phyloP scores from a whole-genome alignment of 192 early-diverging fungal genomes.

The Coemansia sp. region DNA sequence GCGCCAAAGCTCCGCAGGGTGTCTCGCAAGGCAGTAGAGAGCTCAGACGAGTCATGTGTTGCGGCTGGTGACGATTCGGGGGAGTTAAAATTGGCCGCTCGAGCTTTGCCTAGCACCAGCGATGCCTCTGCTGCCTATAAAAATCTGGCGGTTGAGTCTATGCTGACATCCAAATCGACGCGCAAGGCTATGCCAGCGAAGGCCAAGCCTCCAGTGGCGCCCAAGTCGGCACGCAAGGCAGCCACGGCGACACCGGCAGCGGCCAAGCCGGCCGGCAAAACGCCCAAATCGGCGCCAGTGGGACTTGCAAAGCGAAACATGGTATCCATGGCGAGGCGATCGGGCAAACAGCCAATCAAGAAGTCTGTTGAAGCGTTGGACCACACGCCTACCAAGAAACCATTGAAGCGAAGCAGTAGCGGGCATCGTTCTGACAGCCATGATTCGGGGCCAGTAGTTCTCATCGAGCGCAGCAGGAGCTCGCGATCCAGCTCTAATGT shows the following conservation, averaged over 20 bases:
- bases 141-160: no score
- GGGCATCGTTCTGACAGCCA: neutral
- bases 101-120: neutral
- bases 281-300: conserved; percentile 5
- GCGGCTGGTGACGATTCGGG: neutral
- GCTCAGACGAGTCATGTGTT: conserved; percentile 20
- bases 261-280: neutral
- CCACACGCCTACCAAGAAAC: neutral
- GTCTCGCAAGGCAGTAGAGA: conserved; percentile 14
- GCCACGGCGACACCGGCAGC: neutral
- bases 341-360: neutral
- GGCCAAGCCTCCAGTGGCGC: neutral
- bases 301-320: conserved; percentile 1
- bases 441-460: neutral
- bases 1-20: neutral
- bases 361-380: neutral
- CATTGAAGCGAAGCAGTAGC: neutral
- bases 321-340: neutral
- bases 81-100: neutral
- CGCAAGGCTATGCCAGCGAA: no score
- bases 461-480: neutral
- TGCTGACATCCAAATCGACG: no score
- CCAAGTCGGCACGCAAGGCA: neutral
- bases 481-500: neutral
- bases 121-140: neutral